Base-by-base conservation (phyloP, 805 yeast genomes). In the Candida koratica region DNA sequence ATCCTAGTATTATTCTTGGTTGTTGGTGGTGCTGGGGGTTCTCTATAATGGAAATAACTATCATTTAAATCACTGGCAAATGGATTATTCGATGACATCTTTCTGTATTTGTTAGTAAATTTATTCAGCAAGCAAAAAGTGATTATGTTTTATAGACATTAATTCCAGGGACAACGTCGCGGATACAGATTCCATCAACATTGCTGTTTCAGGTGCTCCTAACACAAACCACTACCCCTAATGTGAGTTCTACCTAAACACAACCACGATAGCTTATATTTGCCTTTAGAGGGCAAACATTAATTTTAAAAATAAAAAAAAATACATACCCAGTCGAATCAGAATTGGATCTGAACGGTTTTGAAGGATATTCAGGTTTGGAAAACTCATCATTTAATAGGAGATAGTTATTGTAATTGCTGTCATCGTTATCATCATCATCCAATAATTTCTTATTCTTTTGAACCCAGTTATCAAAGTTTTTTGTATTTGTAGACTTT, bases 401-500 rank as follows among this genome's bases (percentile, higher is more conserved):
- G 19, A 38, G 32, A 32, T 39, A 41, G 19, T 44, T 39, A 10
- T 28, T 28, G 13, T 35, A 37, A 29, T 43, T 66, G 4, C 39
- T 41, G 30, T 69, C 60, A 32, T 65, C 52, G 39, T 60, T 61
- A 32, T 65, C 52, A 39, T 60, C 61, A 22, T 44, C 43, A 15
- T 39, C 44, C 38, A 70, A 41, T 52, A 72, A 43, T 46, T 56
- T 58, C 43, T 58, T 61, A 42, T 67, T 69, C 39, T 61, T 62
- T 38, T 64, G 63, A 14, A 81, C 75, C 88, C 88, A 81, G 14
- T 64, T 68, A 27, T 73, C 77, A 51, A 77, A 81, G 40, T 42
- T 49, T 10, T 32, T 41, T 10, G 42, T 36, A 34, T 47, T 39
- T 41, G 58, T 60, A 27, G 61, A 40, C 36, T 55, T 47, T 17